phyloP scores from a whole-genome alignment of 352 stramenopile species.

The Phytophthora ohioensis region DNA sequence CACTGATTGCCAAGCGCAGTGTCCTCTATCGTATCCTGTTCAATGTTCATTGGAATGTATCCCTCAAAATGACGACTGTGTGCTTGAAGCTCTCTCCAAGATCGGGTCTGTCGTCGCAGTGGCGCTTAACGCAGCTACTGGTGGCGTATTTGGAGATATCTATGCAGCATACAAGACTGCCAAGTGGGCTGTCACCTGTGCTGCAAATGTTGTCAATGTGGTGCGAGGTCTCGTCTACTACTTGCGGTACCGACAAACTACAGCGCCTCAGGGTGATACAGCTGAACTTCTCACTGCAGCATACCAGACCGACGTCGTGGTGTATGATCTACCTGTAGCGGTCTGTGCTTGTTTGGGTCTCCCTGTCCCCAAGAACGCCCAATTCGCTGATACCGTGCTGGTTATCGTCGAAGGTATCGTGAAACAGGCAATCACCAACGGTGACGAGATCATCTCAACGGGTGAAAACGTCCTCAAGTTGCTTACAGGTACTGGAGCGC shows the following conservation, averaged over 20 bases:
- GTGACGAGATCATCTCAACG: slow-evolving; percentile 35
- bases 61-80: slow-evolving; percentile 47
- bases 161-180: slow-evolving; percentile 29
- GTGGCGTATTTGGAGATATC: slow-evolving; percentile 38
- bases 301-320: slow-evolving; percentile 32
- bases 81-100: slow-evolving; percentile 33
- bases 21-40: slow-evolving; percentile 44
- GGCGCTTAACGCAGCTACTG: slow-evolving; percentile 33
- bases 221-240: slow-evolving; percentile 33
- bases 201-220: slow-evolving; percentile 30
- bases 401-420: slow-evolving; percentile 39
- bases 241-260: slow-evolving; percentile 30
- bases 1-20: slow-evolving; percentile 35
- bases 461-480: slow-evolving; percentile 36
- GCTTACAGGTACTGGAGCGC: slow-evolving; percentile 23
- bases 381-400: slow-evolving; percentile 25
- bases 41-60: slow-evolving; percentile 50
- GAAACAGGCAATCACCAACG: slow-evolving; percentile 39
- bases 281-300: slow-evolving; percentile 27
- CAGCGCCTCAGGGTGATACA: slow-evolving; percentile 30
- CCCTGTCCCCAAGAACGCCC: slow-evolving; percentile 15
- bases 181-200: slow-evolving; percentile 38
- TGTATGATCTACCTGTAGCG: slow-evolving; percentile 29
- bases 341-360: slow-evolving; percentile 28
- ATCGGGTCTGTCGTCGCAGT: slow-evolving; percentile 37